A percentile compares a stretch with the other conserved stretches of the same genome.
Conservation (phyloP, 2,329 filamentous ascomycete genomes). For the Diplodia corticola region DNA sequence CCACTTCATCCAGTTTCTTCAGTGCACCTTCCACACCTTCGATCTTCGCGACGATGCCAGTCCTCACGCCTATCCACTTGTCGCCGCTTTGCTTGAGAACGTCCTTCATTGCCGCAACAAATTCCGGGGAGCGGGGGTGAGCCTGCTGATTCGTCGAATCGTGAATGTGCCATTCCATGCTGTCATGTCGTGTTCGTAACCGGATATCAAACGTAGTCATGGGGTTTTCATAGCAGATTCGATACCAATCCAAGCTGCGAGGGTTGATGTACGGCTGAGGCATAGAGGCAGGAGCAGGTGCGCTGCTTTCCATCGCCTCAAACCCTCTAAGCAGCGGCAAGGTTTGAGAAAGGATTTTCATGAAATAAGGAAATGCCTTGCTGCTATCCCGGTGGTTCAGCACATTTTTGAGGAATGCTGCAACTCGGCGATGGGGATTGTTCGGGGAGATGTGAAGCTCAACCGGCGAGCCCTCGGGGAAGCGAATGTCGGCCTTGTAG, state of each 20-base stretch:
- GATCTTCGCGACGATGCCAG: conserved; percentile 40
- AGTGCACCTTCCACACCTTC: conserved; percentile 40
- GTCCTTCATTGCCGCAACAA: conserved; percentile 36
- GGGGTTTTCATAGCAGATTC: conserved; percentile 44
- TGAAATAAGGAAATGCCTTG: conserved; percentile 54
- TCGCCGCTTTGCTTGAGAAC: conserved; percentile 34
- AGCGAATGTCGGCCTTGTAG: conserved; percentile 60
- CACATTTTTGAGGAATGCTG: conserved; percentile 59
- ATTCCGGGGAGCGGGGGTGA: conserved; percentile 31
- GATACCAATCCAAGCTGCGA: conserved; percentile 55
- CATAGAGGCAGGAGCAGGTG: conserved; percentile 4
- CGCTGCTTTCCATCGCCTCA: conserved; percentile 5
- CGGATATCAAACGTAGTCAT: conserved; percentile 42
- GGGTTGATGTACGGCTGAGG: conserved; percentile 12
- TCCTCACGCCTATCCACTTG: conserved; percentile 42
- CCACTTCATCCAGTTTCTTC: conserved; percentile 39
- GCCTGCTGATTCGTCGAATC: conserved; percentile 33
- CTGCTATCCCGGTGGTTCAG: conserved; percentile 54
- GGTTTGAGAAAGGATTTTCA: conserved; percentile 60
- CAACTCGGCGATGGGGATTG: conserved; percentile 68
- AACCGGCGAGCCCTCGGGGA: conserved; percentile 49
- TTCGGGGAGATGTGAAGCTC: conserved; percentile 57
- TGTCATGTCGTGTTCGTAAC: conserved; percentile 35
- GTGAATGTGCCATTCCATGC: conserved; percentile 41
- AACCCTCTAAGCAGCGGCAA: conserved; percentile 58